phyloP scores from a whole-genome alignment of 1,284 basidiomycete genomes.

The Puccinia brachypodii region DNA sequence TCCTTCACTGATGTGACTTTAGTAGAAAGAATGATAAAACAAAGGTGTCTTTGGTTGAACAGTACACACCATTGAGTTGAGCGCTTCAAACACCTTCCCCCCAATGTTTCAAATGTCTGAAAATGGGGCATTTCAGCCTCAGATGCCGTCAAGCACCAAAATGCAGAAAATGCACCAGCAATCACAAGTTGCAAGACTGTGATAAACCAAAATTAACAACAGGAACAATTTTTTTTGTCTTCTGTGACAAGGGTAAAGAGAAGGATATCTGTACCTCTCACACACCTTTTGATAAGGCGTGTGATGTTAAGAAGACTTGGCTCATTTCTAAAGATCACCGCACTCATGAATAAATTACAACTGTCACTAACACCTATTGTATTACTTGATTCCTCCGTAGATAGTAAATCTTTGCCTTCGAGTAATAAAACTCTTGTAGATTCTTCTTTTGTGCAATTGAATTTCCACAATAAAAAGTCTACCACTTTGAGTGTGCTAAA shows the following conservation, averaged over 20 bases:
- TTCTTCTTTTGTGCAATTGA: background rate
- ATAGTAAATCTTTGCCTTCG: background rate
- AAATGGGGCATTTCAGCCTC: background rate
- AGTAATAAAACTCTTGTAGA: background rate
- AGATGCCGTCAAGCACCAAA: background rate
- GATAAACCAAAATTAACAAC: background rate
- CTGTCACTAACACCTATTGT: background rate
- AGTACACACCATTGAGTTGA: background rate
- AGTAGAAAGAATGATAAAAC: background rate
- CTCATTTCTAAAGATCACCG: background rate
- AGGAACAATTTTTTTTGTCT: background rate
- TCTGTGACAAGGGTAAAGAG: background rate
- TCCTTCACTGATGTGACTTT: background rate
- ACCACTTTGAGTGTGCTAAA: background rate
- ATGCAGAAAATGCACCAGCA: background rate
- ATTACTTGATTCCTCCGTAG: background rate
- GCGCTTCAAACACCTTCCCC: background rate
- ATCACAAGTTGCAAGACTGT: background rate
- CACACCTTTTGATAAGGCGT: background rate
- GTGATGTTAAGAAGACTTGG: background rate
- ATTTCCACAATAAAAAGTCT: background rate
- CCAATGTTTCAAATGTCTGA: conserved; percentile 12
- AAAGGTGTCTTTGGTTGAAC: background rate
- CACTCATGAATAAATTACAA: background rate
- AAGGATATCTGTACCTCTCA: background rate